Percentiles rank a stretch among this genome's conserved stretches.
Conservation (phyloP, 2,329 filamentous ascomycete species). For the Xylariales sp. region DNA sequence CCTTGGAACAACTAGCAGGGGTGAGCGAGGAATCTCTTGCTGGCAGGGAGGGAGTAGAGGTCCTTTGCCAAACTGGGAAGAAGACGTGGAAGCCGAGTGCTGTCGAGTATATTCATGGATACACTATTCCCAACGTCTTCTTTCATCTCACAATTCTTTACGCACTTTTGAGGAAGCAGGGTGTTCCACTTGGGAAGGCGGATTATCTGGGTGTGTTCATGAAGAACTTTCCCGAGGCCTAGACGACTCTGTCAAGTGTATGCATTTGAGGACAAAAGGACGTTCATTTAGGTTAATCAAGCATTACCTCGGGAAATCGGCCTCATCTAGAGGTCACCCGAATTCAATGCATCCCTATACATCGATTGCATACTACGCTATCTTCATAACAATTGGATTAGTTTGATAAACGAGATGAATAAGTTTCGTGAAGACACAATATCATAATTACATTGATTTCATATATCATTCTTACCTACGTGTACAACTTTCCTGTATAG, state of each 20-base stretch:
- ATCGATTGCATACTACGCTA: too few species aligned
- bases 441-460: too few species aligned
- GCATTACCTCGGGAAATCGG: too few species aligned
- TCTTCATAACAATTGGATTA: too few species aligned
- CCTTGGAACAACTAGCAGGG: conserved; percentile 21
- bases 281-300: not conserved
- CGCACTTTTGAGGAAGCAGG: conserved; percentile 53
- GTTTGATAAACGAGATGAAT: too few species aligned
- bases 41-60: conserved; percentile 24
- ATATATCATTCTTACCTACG: too few species aligned
- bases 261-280: too few species aligned
- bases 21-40: conserved; percentile 22
- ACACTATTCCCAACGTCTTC: conserved; percentile 54
- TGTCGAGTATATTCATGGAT: conserved; percentile 39
- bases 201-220: conserved; percentile 35
- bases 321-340: too few species aligned
- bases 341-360: too few species aligned
- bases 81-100: conserved; percentile 21
- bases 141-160: conserved; percentile 58
- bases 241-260: not conserved
- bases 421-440: too few species aligned
- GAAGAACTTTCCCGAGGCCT: conserved; percentile 2
- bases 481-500: too few species aligned
- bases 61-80: conserved; percentile 28
- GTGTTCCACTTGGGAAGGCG: conserved; percentile 54